Evolutionary conservation across 2,329 filamentous ascomycete genomes (phyloP), one percentile per base, ranked within the genome.

Genomic region (Bipolaris zeicola): DNA sequence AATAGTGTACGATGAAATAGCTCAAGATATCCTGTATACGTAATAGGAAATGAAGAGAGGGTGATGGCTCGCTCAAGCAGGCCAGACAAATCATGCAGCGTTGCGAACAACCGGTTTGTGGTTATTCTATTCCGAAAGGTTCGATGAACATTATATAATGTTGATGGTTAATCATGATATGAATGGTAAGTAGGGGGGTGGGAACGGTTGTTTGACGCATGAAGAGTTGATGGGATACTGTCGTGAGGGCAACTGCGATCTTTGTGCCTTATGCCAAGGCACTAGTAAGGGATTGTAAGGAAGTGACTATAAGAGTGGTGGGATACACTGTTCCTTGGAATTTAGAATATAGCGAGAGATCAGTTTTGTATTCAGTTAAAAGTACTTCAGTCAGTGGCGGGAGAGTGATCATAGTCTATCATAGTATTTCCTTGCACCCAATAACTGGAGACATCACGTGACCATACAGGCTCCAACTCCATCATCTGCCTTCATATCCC

Each of bases 301-400:
- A 37, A 6, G 4, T 6, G 14, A 6, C 14, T 2, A n/a, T 34
- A 13, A n/a, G 33, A n/a, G 26, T 10, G 26, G 2, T 10, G 26
- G 2, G 7, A 28, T 10, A 28, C 8, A 34, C 13, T 34, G 33
- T 34, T 7, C 34, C n/a, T 16, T n/a, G 3, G 13, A 8, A 2
- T 7, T n/a, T n/a, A 16, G 10, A 18, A 10, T 38, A 37, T 3
- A 38, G 5, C 3, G 14, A 3, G 18, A 38, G 6, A 1, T 14
- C 14, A 18, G 14, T 38, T 6, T 24, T 1, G 24, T 6, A 24
- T 6, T 6, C 5, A 18, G 3, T 4, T 6, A 10, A 10, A 0
- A 8, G 2, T 38, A 16, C 8, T 7, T 38, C 0, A 16, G 0
- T 8, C 3, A 4, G 36, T 8, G 4, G 6, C 3, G 0, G 6